Evolutionary conservation across 2,329 filamentous ascomycete genomes (phyloP), one percentile per base, ranked within the genome.

Genomic region (Botrytis deweyae): DNA sequence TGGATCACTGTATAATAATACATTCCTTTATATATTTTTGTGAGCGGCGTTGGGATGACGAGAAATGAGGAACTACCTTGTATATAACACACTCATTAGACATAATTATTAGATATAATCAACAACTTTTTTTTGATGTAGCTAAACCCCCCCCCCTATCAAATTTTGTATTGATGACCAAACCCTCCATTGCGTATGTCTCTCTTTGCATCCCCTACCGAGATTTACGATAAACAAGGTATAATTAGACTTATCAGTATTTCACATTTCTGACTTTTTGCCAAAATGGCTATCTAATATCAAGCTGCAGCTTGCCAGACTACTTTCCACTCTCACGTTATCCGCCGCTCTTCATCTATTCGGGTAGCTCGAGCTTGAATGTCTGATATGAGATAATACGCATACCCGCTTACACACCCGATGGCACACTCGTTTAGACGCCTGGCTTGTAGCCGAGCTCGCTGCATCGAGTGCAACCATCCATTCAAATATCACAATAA

Each of bases 231-330:
- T 25, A 4, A 25, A 25, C 10, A 52, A 14, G 46, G 46, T 52
- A 12, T 52, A 4, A 52, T 52, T 25, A 52, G 46, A 52, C 46
- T 52, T 49, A 7, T 49, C 22, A 49, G 9, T 25, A 12, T 49
- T 25, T 49, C 46, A 49, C 1, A 5, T 25, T 6, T 5, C 20
- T 1, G 0, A 5, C 2, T 25, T 52, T 0, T 25, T 5, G 4
- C 20, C 46, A 52, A 25, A 52, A 25, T 52, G 22, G 22, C 25
- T 10, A 52, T 52, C 22, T 52, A 14, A 12, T 22, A 52, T 52
- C 22, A 25, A 52, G 46, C 10, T 52, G 2, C 22, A 52, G 46
- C 46, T 52, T 52, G 9, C 22, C 4, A 52, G 46, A 52, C 22
- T 22, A 14, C 46, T 52, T 52, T 12, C 46, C 10, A 25, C 9